These are phyloP conservation scores for Yamadazyma spencermartinsiae DNA, from an alignment of 1,139 yeast genomes.

Conservation along the genomic window DNA sequence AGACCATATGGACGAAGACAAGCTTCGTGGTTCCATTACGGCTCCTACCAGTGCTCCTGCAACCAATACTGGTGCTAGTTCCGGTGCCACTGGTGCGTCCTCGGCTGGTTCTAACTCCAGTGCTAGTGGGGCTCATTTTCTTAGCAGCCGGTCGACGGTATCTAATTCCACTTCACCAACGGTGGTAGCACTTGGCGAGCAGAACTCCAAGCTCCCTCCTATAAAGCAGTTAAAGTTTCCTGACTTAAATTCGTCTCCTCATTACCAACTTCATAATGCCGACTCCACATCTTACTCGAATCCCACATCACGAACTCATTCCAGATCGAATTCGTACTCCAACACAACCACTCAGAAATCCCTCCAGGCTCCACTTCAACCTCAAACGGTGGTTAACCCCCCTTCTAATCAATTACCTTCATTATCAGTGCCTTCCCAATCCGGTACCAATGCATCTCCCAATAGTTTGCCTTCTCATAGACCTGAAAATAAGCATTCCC, in stretches of 20 bases:
- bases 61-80: too few relatives aligned
- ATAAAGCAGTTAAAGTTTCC: constrained; percentile 1
- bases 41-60: constrained; percentile 2
- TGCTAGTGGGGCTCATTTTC: too few relatives aligned
- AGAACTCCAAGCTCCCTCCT: constrained; percentile 2
- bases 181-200: background rate
- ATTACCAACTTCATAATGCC: background rate
- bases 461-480: too few relatives aligned
- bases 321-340: constrained; percentile 3
- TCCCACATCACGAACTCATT: constrained; percentile 1
- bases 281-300: background rate
- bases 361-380: constrained; percentile 2
- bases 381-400: background rate
- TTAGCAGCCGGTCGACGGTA: too few relatives aligned
- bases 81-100: background rate
- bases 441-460: too few relatives aligned
- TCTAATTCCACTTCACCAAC: constrained; percentile 1
- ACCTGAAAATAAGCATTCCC: background rate
- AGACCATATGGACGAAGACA: background rate
- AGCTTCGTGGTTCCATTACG: background rate
- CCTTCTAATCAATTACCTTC: constrained; percentile 1
- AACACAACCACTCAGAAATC: constrained; percentile 3
- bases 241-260: constrained; percentile 4
- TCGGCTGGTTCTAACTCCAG: constrained; percentile 1
- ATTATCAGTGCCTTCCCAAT: background rate